Evolutionary conservation across 495 filamentous ascomycete species (phyloP).

Genomic region (Pseudomonodictys pantanalensis): DNA sequence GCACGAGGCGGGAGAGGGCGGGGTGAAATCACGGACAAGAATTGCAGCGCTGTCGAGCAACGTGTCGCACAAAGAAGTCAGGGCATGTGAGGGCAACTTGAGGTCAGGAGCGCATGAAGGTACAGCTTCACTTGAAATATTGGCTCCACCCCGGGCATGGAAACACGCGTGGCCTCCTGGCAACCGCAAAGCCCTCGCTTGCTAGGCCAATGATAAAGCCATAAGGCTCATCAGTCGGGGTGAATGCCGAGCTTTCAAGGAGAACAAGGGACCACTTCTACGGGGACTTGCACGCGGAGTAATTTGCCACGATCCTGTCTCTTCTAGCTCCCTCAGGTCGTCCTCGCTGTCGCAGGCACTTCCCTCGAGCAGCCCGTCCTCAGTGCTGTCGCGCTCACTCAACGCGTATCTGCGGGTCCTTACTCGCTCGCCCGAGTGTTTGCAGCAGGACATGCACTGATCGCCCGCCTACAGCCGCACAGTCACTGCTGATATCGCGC

Average conservation of each 20-base stretch:
- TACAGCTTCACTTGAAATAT: not conserved
- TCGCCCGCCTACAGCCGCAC: constrained; percentile 14
- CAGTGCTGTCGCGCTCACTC: not conserved
- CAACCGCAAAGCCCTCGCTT: too few species aligned
- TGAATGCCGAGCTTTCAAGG: not conserved
- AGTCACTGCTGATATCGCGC: not conserved
- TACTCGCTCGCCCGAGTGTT: not conserved
- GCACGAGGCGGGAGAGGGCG: too few species aligned
- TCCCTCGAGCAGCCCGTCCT: not conserved
- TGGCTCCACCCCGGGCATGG: not conserved
- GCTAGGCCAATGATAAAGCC: too few species aligned
- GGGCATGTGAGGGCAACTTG: too few species aligned
- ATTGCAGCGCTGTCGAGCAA: too few species aligned
- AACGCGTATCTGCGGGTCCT: constrained; percentile 6
- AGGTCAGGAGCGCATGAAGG: too few species aligned
- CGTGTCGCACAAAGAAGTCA: too few species aligned
- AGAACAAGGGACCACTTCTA: not conserved
- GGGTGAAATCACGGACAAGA: too few species aligned
- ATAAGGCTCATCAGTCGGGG: too few species aligned
- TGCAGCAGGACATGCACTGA: constrained; percentile 30
- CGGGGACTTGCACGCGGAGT: not conserved
- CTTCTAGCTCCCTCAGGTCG: not conserved
- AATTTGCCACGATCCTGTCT: not conserved
- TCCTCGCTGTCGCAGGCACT: not conserved
- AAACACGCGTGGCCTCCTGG: not conserved